Evolutionary conservation across 2,329 filamentous ascomycete genomes (phyloP).

Genomic region (Ophiostoma quercus): DNA sequence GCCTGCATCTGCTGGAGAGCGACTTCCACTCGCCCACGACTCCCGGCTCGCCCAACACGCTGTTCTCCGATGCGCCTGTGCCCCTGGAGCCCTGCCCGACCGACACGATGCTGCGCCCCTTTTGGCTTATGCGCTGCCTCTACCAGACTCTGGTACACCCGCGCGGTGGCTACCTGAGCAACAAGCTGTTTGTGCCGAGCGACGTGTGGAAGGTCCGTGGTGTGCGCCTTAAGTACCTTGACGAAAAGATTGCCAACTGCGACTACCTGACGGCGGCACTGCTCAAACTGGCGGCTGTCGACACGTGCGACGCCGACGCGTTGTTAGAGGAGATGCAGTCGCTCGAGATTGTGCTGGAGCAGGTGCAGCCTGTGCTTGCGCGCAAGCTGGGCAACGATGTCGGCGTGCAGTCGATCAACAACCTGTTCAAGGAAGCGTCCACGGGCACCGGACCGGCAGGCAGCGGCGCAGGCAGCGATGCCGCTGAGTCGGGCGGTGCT

Average conservation of each 20-base stretch:
- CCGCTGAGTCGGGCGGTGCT: conserved; percentile 19
- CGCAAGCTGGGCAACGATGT: conserved; percentile 94
- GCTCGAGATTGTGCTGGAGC: conserved; percentile 78
- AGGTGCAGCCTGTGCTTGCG: conserved; percentile 67
- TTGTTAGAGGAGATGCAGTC: conserved; percentile 91
- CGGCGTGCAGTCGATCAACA: conserved; percentile 67
- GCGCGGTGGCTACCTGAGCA: conserved; percentile 85
- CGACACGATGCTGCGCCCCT: conserved; percentile 83
- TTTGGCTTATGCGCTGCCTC: conserved; percentile 94
- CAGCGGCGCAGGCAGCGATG: conserved; percentile 43
- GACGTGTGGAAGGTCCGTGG: conserved; percentile 93
- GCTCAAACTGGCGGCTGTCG: conserved; percentile 73
- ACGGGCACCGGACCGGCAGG: neutral
- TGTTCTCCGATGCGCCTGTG: conserved; percentile 61
- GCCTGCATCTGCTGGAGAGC: conserved; percentile 76
- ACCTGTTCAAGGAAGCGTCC: conserved; percentile 68
- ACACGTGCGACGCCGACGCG: conserved; percentile 85
- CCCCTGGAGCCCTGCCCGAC: conserved; percentile 88
- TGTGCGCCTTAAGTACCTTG: conserved; percentile 83
- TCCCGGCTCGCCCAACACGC: conserved; percentile 58
- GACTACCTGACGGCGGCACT: conserved; percentile 86
- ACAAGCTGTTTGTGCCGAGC: conserved; percentile 82
- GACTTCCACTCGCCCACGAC: conserved; percentile 65
- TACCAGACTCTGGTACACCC: conserved; percentile 91
- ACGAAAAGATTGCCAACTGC: conserved; percentile 90